A percentile compares a stretch with the other conserved stretches of the same genome.
Evolutionary conservation across 345 rosid species (phyloP).

Genomic region (Cochlearia excelsa): DNA sequence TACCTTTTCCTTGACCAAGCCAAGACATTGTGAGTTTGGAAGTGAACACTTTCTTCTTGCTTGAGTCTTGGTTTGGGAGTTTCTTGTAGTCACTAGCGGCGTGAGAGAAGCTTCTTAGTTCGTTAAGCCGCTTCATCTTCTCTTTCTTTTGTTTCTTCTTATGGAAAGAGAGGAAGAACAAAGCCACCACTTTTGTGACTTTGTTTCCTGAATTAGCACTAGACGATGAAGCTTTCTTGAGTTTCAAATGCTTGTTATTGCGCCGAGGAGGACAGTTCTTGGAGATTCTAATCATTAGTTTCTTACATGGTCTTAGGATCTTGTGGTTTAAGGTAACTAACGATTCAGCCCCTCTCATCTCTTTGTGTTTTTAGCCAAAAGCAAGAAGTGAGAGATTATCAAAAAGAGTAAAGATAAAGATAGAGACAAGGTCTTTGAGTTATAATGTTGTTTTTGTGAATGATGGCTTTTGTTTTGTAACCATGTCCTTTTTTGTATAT

Average conservation of each 20-base stretch:
- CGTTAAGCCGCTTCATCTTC: slow-evolving; percentile 39
- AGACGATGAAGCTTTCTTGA: slow-evolving; percentile 36
- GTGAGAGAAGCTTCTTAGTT: slow-evolving; percentile 36
- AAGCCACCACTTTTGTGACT: slow-evolving; percentile 36
- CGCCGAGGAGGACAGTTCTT: slow-evolving; percentile 31
- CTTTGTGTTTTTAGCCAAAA: background rate
- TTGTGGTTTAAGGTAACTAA: slow-evolving; percentile 37
- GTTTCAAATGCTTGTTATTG: slow-evolving; percentile 32
- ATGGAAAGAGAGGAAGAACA: slow-evolving; percentile 39
- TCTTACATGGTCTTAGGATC: slow-evolving; percentile 36
- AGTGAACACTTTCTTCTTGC: slow-evolving; percentile 32
- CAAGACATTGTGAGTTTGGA: slow-evolving; percentile 32
- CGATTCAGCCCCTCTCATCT: slow-evolving; percentile 25
- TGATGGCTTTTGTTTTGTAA: slow-evolving; percentile 29
- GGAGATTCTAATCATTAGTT: slow-evolving; percentile 33
- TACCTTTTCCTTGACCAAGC: slow-evolving; percentile 35
- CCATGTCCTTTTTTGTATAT: background rate
- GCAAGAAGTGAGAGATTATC: background rate
- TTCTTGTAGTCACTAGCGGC: slow-evolving; percentile 35
- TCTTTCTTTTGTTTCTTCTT: slow-evolving; percentile 41
- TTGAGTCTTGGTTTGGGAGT: slow-evolving; percentile 20
- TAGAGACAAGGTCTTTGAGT: background rate
- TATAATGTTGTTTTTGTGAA: background rate
- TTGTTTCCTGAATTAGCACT: slow-evolving; percentile 25
- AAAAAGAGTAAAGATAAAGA: background rate